Evolutionary conservation across 2,329 filamentous ascomycete species (phyloP).

Genomic region (Torrubiellomyces zombiae): DNA sequence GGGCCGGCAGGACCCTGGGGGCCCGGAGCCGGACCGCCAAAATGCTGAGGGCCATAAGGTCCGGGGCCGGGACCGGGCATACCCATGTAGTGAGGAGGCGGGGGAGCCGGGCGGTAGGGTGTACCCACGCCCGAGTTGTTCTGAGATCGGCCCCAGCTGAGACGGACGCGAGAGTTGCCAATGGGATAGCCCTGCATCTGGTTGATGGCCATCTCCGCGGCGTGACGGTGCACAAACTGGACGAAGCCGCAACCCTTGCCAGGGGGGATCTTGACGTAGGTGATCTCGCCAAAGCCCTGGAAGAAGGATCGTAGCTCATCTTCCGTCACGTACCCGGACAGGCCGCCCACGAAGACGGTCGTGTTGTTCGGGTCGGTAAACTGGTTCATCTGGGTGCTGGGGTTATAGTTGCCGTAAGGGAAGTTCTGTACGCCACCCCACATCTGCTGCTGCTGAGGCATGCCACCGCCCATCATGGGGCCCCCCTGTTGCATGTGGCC

Average conservation of each 20-base stretch:
- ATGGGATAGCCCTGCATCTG: slow-evolving; percentile 99
- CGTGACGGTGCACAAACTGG: slow-evolving; percentile 96
- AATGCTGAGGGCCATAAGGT: slow-evolving; percentile 23
- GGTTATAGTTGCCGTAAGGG: slow-evolving; percentile 29
- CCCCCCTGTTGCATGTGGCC: slow-evolving; percentile 24
- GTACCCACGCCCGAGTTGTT: slow-evolving; percentile 99
- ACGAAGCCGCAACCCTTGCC: slow-evolving; percentile 99
- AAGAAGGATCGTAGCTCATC: slow-evolving; percentile 99
- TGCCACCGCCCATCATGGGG: slow-evolving; percentile 27
- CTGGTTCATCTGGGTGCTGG: slow-evolving; percentile 69
- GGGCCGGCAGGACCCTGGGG: slow-evolving; percentile 20
- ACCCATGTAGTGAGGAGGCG: slow-evolving; percentile 37
- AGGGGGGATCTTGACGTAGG: slow-evolving; percentile 98
- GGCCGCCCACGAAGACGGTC: slow-evolving; percentile 91
- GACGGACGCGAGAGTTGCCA: slow-evolving; percentile 90
- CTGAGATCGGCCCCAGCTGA: slow-evolving; percentile 95
- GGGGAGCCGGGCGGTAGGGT: slow-evolving; percentile 85
- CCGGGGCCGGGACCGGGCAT: slow-evolving; percentile 26
- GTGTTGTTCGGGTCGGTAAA: slow-evolving; percentile 99
- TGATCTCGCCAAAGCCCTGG: slow-evolving; percentile 98
- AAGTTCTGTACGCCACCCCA: slow-evolving; percentile 19
- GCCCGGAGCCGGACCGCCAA: slow-evolving; percentile 18
- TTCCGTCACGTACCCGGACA: slow-evolving; percentile 96
- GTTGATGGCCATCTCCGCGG: slow-evolving; percentile 99
- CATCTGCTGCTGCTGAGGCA: slow-evolving; percentile 29